Conservation (phyloP, 441 rosid species). For the Syzygium syzygioides region DNA sequence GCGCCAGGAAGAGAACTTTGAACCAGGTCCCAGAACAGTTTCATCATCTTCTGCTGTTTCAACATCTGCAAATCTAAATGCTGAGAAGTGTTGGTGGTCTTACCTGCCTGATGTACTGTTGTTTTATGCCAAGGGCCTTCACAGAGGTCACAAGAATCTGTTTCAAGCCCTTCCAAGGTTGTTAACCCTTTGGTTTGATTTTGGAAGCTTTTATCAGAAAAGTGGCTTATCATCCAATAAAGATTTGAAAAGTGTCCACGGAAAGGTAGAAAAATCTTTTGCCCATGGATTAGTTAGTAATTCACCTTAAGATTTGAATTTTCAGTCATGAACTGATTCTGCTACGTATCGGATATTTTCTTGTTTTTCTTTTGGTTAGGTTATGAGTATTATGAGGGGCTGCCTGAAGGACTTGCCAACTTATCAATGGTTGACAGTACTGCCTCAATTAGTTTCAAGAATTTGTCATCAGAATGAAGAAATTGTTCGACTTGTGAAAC, state of each 20-base stretch:
- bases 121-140: constrained; percentile 96
- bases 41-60: constrained; percentile 39
- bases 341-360: background rate
- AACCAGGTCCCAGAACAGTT: constrained; percentile 34
- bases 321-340: background rate
- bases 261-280: constrained; percentile 47
- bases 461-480: constrained; percentile 98
- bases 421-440: constrained; percentile 90
- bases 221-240: constrained; percentile 50
- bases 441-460: constrained; percentile 98
- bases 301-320: background rate
- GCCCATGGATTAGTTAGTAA: background rate
- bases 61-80: constrained; percentile 32
- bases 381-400: constrained; percentile 83
- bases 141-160: constrained; percentile 92
- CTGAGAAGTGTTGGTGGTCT: constrained; percentile 82
- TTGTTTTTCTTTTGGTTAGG: constrained; percentile 41
- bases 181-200: constrained; percentile 97
- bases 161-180: constrained; percentile 99
- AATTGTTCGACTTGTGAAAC: constrained; percentile 72
- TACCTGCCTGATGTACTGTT: constrained; percentile 70
- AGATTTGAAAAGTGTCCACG: constrained; percentile 66
- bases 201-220: constrained; percentile 76
- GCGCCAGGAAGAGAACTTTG: constrained; percentile 82
- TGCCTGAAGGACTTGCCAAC: constrained; percentile 98